A percentile compares a stretch with the other conserved stretches of the same genome.
Evolutionary conservation across 2,329 filamentous ascomycete species (phyloP).

Genomic region (Arthrobotrys sinensis): DNA sequence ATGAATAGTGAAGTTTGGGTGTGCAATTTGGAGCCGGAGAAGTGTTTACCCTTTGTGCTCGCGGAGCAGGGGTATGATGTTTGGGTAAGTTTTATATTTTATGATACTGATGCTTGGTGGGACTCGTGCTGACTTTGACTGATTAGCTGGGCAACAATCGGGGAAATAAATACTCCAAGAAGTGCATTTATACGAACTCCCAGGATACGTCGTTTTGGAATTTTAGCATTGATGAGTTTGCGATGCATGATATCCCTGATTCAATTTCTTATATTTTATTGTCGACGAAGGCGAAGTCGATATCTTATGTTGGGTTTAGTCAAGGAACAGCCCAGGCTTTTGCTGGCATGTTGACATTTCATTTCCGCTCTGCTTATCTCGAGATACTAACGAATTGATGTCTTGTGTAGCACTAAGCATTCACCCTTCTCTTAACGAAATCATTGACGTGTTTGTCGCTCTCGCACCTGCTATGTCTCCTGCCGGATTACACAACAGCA

Average conservation of each 20-base stretch:
- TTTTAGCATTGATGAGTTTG: conserved; percentile 98
- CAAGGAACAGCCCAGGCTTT: conserved; percentile 98
- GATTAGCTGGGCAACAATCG: conserved; percentile 90
- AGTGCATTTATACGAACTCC: conserved; percentile 83
- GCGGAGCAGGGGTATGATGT: conserved; percentile 95
- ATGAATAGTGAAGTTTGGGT: conserved; percentile 99
- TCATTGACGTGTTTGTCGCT: conserved; percentile 95
- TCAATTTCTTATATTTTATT: conserved; percentile 92
- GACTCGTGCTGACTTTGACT: conserved; percentile 62
- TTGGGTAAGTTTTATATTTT: conserved; percentile 76
- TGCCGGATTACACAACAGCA: conserved; percentile 86
- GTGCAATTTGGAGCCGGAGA: conserved; percentile 86
- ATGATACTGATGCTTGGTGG: neutral
- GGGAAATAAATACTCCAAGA: conserved; percentile 99
- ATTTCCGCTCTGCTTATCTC: neutral
- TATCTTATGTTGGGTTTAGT: conserved; percentile 97
- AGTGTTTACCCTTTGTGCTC: conserved; percentile 88
- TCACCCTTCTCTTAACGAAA: conserved; percentile 90
- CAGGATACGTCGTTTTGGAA: conserved; percentile 89
- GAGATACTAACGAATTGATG: neutral
- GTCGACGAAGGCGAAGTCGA: conserved; percentile 83
- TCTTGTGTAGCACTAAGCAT: conserved; percentile 78
- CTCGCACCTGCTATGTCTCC: conserved; percentile 97
- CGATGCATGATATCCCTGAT: conserved; percentile 96
- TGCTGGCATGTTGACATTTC: conserved; percentile 70